A percentile compares a stretch with the other conserved stretches of the same genome.
Evolutionary conservation across 805 yeast species (phyloP).

Genomic region (Metschnikowia kofuensis): DNA sequence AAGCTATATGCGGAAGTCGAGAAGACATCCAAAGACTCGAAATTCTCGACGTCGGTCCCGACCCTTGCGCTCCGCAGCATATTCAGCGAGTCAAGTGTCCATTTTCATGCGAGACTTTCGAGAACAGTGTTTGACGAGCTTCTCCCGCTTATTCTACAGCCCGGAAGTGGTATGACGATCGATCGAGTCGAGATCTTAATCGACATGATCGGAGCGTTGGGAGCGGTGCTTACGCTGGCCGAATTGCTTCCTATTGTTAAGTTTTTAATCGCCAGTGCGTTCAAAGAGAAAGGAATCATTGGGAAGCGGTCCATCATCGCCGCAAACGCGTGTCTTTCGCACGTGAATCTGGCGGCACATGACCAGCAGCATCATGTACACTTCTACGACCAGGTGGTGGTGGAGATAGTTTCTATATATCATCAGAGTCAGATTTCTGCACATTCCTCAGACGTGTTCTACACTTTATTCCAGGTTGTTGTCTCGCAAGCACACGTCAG

Average conservation of each 20-base stretch:
- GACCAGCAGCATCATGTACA: conserved; percentile 5
- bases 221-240: conserved; percentile 34
- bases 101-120: conserved; percentile 22
- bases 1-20: conserved; percentile 25
- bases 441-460: conserved; percentile 4
- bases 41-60: conserved; percentile 47
- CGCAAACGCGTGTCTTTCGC: conserved; percentile 28
- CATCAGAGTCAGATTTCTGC: neutral
- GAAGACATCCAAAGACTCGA: conserved; percentile 16
- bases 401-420: neutral
- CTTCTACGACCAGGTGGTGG: conserved; percentile 11
- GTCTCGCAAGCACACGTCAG: conserved; percentile 6
- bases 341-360: conserved; percentile 6
- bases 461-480: conserved; percentile 12
- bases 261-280: conserved; percentile 36
- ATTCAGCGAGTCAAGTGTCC: conserved; percentile 29
- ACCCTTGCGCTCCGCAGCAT: conserved; percentile 51
- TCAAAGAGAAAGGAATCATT: conserved; percentile 41
- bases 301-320: conserved; percentile 51
- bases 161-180: conserved; percentile 33
- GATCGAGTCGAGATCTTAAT: conserved; percentile 62
- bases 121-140: conserved; percentile 34
- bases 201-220: conserved; percentile 52
- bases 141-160: conserved; percentile 35
- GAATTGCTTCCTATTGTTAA: conserved; percentile 32